These are phyloP conservation scores for Lentinula lateritia DNA, from an alignment of 768 basidiomycete species.

Conservation along the genomic window DNA sequence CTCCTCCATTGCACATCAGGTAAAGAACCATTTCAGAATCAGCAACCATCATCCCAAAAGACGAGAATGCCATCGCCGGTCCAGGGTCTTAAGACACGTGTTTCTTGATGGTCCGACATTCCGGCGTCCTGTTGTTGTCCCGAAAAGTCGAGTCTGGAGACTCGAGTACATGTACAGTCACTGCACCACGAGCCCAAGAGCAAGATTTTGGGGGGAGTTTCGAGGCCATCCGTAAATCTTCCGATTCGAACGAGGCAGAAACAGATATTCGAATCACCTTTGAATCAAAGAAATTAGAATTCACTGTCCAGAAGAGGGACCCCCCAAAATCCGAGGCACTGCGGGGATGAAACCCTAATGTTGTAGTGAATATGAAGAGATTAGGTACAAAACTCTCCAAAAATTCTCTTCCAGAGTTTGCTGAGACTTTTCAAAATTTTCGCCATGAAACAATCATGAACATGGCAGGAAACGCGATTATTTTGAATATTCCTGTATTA, in stretches of 20 bases:
- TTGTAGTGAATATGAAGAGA: too few species aligned
- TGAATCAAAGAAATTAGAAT: neutral
- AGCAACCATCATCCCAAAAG: conserved; percentile 1
- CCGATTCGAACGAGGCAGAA: neutral
- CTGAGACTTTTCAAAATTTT: too few species aligned
- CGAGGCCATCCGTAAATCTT: neutral
- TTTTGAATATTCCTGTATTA: too few species aligned
- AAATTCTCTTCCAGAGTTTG: too few species aligned
- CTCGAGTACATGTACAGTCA: neutral
- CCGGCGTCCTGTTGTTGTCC: neutral
- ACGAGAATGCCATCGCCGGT: neutral
- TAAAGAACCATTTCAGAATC: conserved; percentile 1
- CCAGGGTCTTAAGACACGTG: neutral
- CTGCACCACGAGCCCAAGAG: neutral
- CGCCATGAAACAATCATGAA: too few species aligned
- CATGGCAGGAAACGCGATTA: too few species aligned
- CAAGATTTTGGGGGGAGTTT: neutral
- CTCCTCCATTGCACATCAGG: neutral
- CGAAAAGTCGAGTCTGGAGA: neutral
- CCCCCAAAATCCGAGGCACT: too few species aligned
- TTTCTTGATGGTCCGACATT: neutral
- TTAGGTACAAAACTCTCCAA: too few species aligned
- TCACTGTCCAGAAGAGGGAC: neutral
- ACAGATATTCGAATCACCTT: neutral
- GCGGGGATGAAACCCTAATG: too few species aligned